These are phyloP conservation scores for Mycena metata DNA, from an alignment of 768 basidiomycete species.

Conservation along the genomic window DNA sequence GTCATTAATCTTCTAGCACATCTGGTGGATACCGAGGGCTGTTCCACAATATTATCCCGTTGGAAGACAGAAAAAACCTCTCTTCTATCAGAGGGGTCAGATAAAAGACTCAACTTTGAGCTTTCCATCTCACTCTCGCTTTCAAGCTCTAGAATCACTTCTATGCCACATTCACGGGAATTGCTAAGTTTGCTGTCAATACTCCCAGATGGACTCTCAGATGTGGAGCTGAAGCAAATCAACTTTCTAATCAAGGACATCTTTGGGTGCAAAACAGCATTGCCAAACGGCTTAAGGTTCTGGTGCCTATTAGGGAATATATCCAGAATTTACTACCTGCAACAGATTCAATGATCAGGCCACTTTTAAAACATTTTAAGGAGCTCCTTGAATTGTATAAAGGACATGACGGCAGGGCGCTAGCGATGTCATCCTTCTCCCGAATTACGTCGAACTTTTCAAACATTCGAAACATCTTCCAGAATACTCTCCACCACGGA, in stretches of 20 bases:
- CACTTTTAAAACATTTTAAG: not conserved
- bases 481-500: not conserved
- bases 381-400: not conserved
- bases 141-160: not conserved
- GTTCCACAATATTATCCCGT: not conserved
- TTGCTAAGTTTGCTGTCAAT: too few relatives aligned
- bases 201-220: too few relatives aligned
- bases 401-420: too few relatives aligned
- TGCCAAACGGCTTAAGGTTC: too few relatives aligned
- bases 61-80: not conserved
- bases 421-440: too few relatives aligned
- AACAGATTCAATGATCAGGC: not conserved
- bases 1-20: not conserved
- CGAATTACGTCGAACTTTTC: not conserved
- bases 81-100: not conserved
- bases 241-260: too few relatives aligned
- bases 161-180: too few relatives aligned
- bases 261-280: too few relatives aligned
- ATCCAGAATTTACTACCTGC: not conserved
- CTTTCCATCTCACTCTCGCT: not conserved
- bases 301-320: not conserved
- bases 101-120: not conserved
- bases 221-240: too few relatives aligned
- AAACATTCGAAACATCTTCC: not conserved
- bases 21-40: not conserved